Conservation (phyloP, 2,329 filamentous ascomycete species). For the Fusarium irregulare region DNA sequence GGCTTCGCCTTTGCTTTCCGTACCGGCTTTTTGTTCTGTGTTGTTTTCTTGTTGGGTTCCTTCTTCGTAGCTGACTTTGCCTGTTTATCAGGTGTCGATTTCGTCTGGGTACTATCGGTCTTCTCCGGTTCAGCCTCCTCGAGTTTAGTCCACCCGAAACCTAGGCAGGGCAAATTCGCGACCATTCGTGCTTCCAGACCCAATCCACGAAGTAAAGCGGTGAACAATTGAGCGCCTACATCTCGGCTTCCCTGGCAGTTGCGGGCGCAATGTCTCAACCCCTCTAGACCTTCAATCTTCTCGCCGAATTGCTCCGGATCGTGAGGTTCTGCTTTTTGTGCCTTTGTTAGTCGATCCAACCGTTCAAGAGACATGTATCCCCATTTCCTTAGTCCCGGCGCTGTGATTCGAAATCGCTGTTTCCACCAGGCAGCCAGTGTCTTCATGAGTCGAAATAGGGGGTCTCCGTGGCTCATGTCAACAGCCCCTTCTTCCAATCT, state of each 20-base stretch:
- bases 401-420: slow-evolving; percentile 80
- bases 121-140: slow-evolving; percentile 77
- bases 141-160: slow-evolving; percentile 89
- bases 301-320: slow-evolving; percentile 80
- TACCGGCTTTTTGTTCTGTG: slow-evolving; percentile 29
- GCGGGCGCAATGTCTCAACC: slow-evolving; percentile 76
- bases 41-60: slow-evolving; percentile 12
- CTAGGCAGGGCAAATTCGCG: slow-evolving; percentile 84
- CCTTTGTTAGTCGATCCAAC: slow-evolving; percentile 78
- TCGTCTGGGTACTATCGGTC: slow-evolving; percentile 36
- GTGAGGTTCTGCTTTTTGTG: slow-evolving; percentile 71
- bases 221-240: slow-evolving; percentile 89
- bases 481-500: slow-evolving; percentile 75
- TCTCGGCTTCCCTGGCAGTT: slow-evolving; percentile 85
- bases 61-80: slow-evolving; percentile 5
- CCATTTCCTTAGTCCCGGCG: slow-evolving; percentile 85
- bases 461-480: slow-evolving; percentile 86
- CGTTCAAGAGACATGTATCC: slow-evolving; percentile 86
- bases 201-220: slow-evolving; percentile 81
- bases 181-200: slow-evolving; percentile 87
- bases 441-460: slow-evolving; percentile 80
- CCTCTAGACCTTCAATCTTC: slow-evolving; percentile 71
- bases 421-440: slow-evolving; percentile 88
- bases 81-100: slow-evolving; percentile 13
- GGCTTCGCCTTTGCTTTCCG: slow-evolving; percentile 24